phyloP scores from a whole-genome alignment of 208 protist species.

The Crithidia thermophila region DNA sequence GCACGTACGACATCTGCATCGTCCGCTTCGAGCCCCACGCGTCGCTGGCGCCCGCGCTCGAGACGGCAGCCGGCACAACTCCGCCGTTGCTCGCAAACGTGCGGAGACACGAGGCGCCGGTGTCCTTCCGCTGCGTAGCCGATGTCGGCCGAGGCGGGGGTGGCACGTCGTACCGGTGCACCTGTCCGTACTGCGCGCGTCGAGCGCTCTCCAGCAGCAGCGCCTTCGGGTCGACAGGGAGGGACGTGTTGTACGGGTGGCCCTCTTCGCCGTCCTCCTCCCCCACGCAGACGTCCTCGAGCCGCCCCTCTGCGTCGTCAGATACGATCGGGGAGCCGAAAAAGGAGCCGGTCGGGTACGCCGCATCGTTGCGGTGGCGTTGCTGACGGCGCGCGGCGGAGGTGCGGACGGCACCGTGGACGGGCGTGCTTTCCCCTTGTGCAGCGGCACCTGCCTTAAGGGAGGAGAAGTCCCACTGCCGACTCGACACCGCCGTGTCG shows the following conservation, averaged over 20 bases:
- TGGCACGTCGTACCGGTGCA: conserved; percentile 15
- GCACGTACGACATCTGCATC: neutral
- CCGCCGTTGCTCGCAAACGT: conserved; percentile 7
- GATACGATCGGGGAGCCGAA: neutral
- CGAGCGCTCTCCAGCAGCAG: no score
- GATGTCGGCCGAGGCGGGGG: neutral
- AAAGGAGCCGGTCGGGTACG: neutral
- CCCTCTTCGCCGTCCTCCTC: neutral
- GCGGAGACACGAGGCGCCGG: neutral
- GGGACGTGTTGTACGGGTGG: conserved; percentile 14
- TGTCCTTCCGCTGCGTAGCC: neutral
- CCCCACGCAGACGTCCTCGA: neutral
- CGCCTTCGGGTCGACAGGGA: neutral
- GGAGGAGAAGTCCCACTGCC: conserved; percentile 3
- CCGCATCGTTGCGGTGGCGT: conserved; percentile 4
- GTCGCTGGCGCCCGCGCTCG: neutral
- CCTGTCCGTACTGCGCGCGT: neutral
- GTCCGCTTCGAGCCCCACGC: neutral
- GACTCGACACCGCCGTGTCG: conserved; percentile 1
- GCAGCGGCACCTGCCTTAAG: neutral
- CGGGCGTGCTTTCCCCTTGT: neutral
- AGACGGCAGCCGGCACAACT: neutral
- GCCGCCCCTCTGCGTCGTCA: neutral
- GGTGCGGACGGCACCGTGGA: conserved; percentile 1
- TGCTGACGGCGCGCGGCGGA: neutral